phyloP scores from a whole-genome alignment of 2,329 filamentous ascomycete species.

The Colletotrichum phormii region DNA sequence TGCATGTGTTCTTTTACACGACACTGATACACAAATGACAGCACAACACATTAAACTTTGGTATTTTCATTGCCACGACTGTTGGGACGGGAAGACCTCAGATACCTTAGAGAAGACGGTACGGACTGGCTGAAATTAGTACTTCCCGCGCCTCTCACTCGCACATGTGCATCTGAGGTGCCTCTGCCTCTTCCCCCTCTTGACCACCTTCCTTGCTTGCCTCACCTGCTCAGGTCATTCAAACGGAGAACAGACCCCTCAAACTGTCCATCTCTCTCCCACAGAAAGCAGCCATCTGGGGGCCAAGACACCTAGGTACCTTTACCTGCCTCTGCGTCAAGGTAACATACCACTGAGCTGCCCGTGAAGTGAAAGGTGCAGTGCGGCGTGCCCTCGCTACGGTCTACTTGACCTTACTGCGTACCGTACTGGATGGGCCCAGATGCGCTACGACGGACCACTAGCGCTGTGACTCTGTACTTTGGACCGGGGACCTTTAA shows the following conservation, averaged over 20 bases:
- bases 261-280: not conserved
- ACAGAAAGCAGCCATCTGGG: not conserved
- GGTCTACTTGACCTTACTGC: not conserved
- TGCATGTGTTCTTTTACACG: not conserved
- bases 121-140: constrained; percentile 22
- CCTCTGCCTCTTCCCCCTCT: not conserved
- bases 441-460: constrained; percentile 2
- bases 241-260: constrained; percentile 7
- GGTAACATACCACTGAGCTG: not conserved
- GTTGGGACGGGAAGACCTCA: not conserved
- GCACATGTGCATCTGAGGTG: not conserved
- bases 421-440: not conserved
- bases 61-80: not conserved
- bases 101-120: not conserved
- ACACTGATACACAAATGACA: not conserved
- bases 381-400: constrained; percentile 4
- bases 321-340: not conserved
- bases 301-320: not conserved
- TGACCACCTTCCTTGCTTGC: not conserved
- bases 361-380: not conserved
- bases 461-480: constrained; percentile 15
- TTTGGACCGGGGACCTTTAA: not conserved
- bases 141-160: constrained; percentile 10
- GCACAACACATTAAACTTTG: constrained; percentile 10
- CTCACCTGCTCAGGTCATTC: not conserved